Conservation (phyloP, 768 basidiomycete genomes). For the Lactarius vividus region DNA sequence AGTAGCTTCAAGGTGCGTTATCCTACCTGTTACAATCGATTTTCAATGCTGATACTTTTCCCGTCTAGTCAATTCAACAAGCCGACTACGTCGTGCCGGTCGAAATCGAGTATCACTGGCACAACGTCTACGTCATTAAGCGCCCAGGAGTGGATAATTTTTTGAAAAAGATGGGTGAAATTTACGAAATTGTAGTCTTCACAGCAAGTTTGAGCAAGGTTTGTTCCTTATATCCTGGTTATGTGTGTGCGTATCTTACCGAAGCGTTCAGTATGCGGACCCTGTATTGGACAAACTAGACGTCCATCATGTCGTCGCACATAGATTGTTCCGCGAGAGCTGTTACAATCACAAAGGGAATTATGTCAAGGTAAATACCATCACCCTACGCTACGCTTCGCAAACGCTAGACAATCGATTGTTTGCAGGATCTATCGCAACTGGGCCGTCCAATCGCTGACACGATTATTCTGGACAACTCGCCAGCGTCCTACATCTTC, state of each 20-base stretch:
- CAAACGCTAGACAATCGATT: neutral
- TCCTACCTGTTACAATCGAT: neutral
- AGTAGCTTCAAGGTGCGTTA: conserved; percentile 90
- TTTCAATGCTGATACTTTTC: conserved; percentile 20
- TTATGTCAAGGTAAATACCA: conserved; percentile 83
- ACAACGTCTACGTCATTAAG: conserved; percentile 99
- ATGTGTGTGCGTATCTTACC: conserved; percentile 18
- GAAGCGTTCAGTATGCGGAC: conserved; percentile 81
- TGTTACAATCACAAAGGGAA: conserved; percentile 99
- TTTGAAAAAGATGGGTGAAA: conserved; percentile 96
- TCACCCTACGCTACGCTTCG: neutral
- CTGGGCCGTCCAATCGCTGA: conserved; percentile 91
- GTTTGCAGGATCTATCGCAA: conserved; percentile 86
- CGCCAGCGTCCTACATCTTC: conserved; percentile 98
- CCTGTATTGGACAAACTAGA: conserved; percentile 98
- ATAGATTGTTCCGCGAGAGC: conserved; percentile 94
- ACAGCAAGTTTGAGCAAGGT: conserved; percentile 98
- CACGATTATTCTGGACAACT: conserved; percentile 98
- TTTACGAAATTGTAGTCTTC: conserved; percentile 97
- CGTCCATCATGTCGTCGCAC: conserved; percentile 85
- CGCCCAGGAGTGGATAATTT: conserved; percentile 98
- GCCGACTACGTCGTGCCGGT: conserved; percentile 99
- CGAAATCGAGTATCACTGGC: conserved; percentile 97
- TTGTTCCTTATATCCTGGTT: conserved; percentile 28
- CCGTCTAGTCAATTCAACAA: conserved; percentile 76